Evolutionary conservation across 495 filamentous ascomycete genomes (phyloP).

Genomic region (Trichoderma parareesei): DNA sequence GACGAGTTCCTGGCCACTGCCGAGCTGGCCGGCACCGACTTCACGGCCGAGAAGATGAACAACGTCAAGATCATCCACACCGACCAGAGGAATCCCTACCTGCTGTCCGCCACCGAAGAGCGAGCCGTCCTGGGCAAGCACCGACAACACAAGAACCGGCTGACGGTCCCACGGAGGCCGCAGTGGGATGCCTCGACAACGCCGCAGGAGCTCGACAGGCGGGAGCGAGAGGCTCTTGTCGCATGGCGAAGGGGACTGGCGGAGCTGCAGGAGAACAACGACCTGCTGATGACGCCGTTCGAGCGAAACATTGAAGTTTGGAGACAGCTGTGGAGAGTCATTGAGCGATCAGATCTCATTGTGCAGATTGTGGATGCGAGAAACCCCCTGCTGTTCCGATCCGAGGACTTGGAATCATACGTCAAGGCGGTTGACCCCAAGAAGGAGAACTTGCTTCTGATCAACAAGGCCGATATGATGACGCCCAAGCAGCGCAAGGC

Average conservation of each 20-base stretch:
- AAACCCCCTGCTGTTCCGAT: slow-evolving; percentile 89
- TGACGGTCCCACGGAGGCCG: slow-evolving; percentile 88
- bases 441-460: slow-evolving; percentile 87
- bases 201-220: slow-evolving; percentile 65
- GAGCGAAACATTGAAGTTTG: slow-evolving; percentile 97
- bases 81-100: slow-evolving; percentile 90
- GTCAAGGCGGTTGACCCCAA: slow-evolving; percentile 82
- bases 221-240: slow-evolving; percentile 74
- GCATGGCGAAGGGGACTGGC: slow-evolving; percentile 87
- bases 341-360: slow-evolving; percentile 90
- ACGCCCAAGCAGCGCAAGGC: slow-evolving; percentile 70
- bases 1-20: slow-evolving; percentile 72
- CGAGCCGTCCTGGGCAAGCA: slow-evolving; percentile 69
- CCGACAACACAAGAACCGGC: slow-evolving; percentile 58
- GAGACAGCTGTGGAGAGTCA: slow-evolving; percentile 97
- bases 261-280: slow-evolving; percentile 84
- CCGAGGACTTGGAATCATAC: slow-evolving; percentile 86
- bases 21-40: slow-evolving; percentile 94
- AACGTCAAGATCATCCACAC: slow-evolving; percentile 97
- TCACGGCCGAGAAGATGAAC: slow-evolving; percentile 97
- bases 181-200: slow-evolving; percentile 82
- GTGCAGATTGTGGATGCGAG: slow-evolving; percentile 98
- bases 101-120: slow-evolving; percentile 85
- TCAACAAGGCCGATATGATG: slow-evolving; percentile 99
- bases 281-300: slow-evolving; percentile 96